Evolutionary conservation across 2,329 filamentous ascomycete genomes (phyloP), one percentile per base, ranked within the genome.

Genomic region (Tolypocladium album): DNA sequence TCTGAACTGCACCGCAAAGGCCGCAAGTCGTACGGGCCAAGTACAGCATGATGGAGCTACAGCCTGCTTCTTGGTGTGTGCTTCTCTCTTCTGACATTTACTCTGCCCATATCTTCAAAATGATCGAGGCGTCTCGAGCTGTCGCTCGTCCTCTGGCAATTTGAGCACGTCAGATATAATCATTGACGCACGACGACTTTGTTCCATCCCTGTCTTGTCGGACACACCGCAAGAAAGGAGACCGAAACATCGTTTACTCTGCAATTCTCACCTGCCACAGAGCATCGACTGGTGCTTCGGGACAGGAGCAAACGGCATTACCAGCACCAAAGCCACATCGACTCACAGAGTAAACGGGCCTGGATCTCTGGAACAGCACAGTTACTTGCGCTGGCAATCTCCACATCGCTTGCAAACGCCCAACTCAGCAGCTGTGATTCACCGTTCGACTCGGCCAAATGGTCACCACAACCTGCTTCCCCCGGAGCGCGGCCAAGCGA

Each of bases 391-490:
- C n/a, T 38, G 31, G 50, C 9, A 11, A n/a, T 36, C 50, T 55
- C 50, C 31, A 22, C 50, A 38, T 27, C 50, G n/a, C 20, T 36
- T 58, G 56, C 40, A 58, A 58, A 58, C 40, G 40, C 43, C 56
- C 31, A 22, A 17, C 27, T 27, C 31, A 36, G 50, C 31, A 22
- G 31, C 31, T 20, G 56, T 57, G 42, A 58, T 36, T 58, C 56
- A 58, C 56, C 22, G 31, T 12, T 47, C 42, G n/a, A 45, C 27
- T 47, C 57, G 20, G 47, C 22, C 43, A 45, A 52, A 66, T 66
- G 65, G 65, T 62, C 45, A 61, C 64, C 22, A 60, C 61, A 45
- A 61, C 62, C 34, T 61, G 61, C 52, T 61, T 63, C 40, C 58
- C 62, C 31, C 58, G 61, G n/a, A 59, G 53, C 43, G 63, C 61